Conservation (phyloP, 2,329 filamentous ascomycete genomes). For the Mycosphaerella arachidis region DNA sequence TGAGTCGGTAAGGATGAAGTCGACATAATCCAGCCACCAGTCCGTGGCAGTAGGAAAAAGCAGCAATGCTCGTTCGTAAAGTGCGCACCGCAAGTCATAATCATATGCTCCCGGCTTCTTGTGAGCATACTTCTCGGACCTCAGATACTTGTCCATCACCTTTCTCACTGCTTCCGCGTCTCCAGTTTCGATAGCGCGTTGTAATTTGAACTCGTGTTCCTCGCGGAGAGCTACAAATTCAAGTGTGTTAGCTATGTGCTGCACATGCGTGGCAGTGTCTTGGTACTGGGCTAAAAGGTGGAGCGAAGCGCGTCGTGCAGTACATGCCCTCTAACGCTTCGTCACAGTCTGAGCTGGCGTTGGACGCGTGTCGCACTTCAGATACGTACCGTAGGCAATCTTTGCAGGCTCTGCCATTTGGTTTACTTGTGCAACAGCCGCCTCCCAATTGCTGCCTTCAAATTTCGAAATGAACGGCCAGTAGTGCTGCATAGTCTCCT, state of each 20-base stretch:
- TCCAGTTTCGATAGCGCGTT: conserved; percentile 52
- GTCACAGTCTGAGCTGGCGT: no score
- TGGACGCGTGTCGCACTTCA: no score
- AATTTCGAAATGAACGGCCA: conserved; percentile 71
- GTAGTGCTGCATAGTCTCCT: conserved; percentile 68
- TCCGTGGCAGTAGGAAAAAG: conserved; percentile 68
- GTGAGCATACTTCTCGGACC: conserved; percentile 68
- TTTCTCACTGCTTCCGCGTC: conserved; percentile 55
- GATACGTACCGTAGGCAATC: conserved; percentile 48
- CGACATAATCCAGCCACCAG: conserved; percentile 79
- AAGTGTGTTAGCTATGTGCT: no score
- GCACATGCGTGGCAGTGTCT: no score
- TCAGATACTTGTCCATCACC: conserved; percentile 64
- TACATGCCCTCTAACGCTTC: no score
- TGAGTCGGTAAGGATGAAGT: conserved; percentile 60
- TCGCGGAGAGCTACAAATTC: conserved; percentile 41
- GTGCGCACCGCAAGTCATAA: conserved; percentile 52
- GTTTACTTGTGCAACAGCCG: conserved; percentile 66
- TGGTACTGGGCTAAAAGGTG: no score
- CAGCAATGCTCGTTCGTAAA: conserved; percentile 75
- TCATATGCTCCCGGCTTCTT: conserved; percentile 50
- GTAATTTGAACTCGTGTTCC: conserved; percentile 62
- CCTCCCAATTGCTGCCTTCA: conserved; percentile 61
- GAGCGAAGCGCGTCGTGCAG: no score
- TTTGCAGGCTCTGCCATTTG: conserved; percentile 61